Conservation (phyloP, 1,284 basidiomycete genomes). For the Ceratobasidium sp. region DNA sequence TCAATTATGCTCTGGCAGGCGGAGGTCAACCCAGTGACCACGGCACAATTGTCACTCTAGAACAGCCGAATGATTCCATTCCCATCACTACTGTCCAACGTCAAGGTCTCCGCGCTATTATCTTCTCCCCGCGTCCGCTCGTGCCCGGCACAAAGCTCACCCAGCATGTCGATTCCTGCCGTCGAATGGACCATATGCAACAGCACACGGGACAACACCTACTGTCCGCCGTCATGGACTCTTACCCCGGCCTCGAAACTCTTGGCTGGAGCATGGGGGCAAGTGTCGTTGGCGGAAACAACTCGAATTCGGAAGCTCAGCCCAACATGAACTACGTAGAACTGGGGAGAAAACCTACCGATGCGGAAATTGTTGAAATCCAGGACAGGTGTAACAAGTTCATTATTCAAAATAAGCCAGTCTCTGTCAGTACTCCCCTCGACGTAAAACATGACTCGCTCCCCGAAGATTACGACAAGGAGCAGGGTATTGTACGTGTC, state of each 20-base stretch:
- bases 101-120: conserved; percentile 37
- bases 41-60: conserved; percentile 3
- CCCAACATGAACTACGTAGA: conserved; percentile 35
- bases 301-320: not conserved
- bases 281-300: conserved; percentile 2
- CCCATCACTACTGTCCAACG: conserved; percentile 29
- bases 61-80: conserved; percentile 13
- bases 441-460: conserved; percentile 34
- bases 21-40: conserved; percentile 42
- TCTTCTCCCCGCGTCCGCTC: conserved; percentile 33
- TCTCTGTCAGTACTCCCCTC: conserved; percentile 17
- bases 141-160: conserved; percentile 20
- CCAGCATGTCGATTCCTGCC: conserved; percentile 22
- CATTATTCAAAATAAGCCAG: conserved; percentile 17
- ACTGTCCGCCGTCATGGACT: conserved; percentile 40
- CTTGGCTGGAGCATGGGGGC: conserved; percentile 42
- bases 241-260: conserved; percentile 36
- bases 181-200: conserved; percentile 44
- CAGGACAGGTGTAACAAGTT: conserved; percentile 40
- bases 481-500: conserved; percentile 40
- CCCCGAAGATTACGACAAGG: conserved; percentile 36
- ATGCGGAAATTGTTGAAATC: conserved; percentile 35
- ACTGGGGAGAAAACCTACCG: conserved; percentile 36
- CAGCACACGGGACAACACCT: conserved; percentile 44
- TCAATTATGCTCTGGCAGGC: not conserved